Conservation (phyloP, 2,329 filamentous ascomycete genomes). For the Colletotrichum spaethianum region DNA sequence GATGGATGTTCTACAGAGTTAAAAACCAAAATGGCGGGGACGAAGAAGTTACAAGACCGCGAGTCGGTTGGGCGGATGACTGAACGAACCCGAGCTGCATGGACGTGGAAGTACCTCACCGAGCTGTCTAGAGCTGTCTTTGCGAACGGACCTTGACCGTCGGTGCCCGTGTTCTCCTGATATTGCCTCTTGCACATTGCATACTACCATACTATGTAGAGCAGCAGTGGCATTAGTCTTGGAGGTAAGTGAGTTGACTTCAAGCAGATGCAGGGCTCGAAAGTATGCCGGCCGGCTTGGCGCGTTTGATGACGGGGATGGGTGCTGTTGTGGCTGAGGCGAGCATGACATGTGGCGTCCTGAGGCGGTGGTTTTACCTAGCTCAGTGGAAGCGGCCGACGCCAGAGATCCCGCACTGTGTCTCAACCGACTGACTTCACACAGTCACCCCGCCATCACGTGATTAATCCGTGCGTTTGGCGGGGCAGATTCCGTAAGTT, state of each 20-base stretch:
- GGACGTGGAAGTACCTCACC: background rate
- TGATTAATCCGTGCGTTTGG: constrained; percentile 9
- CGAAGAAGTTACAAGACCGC: background rate
- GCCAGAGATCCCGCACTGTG: constrained; percentile 13
- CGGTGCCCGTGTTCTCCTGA: background rate
- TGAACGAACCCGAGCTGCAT: constrained; percentile 2
- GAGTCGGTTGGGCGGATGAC: background rate
- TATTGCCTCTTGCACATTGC: constrained; percentile 7
- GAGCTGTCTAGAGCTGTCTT: background rate
- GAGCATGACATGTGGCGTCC: background rate
- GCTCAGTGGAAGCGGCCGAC: background rate
- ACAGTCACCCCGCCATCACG: constrained; percentile 41
- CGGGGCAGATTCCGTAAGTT: constrained; percentile 31
- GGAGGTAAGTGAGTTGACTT: background rate
- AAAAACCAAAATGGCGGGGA: background rate
- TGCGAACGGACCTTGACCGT: constrained; percentile 2
- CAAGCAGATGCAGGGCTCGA: constrained; percentile 6
- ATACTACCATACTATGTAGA: too few species aligned
- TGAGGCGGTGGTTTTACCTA: background rate
- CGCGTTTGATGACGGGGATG: background rate
- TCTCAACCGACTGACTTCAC: background rate
- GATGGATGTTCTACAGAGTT: background rate
- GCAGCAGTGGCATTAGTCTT: background rate
- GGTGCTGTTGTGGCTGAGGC: background rate
- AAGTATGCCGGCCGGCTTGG: constrained; percentile 1